These are phyloP conservation scores for Aspergillus steynii DNA, from an alignment of 495 filamentous ascomycete species.

Conservation along the genomic window DNA sequence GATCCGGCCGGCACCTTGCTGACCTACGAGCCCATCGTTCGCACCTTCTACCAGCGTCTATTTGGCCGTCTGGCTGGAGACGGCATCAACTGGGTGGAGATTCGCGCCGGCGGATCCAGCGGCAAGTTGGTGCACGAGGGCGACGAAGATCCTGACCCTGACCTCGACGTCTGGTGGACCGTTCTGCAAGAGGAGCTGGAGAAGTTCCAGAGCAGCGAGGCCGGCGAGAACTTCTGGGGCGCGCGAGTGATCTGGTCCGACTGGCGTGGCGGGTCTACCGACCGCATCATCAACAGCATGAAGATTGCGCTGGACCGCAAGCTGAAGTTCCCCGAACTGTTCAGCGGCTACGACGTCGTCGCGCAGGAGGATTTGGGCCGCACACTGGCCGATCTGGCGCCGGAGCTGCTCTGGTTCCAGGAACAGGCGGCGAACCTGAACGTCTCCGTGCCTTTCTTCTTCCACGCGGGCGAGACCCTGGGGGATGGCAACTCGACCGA, in stretches of 20 bases:
- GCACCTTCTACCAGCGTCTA: conserved; percentile 15
- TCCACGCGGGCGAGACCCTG: conserved; percentile 27
- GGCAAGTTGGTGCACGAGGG: conserved; percentile 15
- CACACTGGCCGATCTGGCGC: conserved; percentile 18
- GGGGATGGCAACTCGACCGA: conserved; percentile 27
- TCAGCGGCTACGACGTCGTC: conserved; percentile 23
- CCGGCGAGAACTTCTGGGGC: conserved; percentile 19
- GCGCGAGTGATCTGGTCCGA: conserved; percentile 22
- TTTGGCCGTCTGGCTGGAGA: conserved; percentile 11
- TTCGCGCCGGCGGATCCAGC: conserved; percentile 9
- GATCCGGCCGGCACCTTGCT: conserved; percentile 7
- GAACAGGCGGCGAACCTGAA: conserved; percentile 15
- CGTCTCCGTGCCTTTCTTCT: conserved; percentile 23
- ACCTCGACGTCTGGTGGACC: conserved; percentile 16
- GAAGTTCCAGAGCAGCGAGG: conserved; percentile 11
- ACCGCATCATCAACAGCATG: conserved; percentile 15
- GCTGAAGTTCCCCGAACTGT: conserved; percentile 18
- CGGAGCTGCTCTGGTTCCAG: conserved; percentile 23
- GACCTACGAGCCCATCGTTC: conserved; percentile 18
- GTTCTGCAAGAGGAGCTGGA: conserved; percentile 19
- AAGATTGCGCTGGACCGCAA: conserved; percentile 17
- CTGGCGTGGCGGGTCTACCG: conserved; percentile 7
- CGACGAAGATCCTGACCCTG: conserved; percentile 14
- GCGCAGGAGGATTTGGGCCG: conserved; percentile 26
- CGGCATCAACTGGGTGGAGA: conserved; percentile 20